Evolutionary conservation across 176 grass and related monocot genomes (phyloP).

Genomic region (Eragrostis curvula): DNA sequence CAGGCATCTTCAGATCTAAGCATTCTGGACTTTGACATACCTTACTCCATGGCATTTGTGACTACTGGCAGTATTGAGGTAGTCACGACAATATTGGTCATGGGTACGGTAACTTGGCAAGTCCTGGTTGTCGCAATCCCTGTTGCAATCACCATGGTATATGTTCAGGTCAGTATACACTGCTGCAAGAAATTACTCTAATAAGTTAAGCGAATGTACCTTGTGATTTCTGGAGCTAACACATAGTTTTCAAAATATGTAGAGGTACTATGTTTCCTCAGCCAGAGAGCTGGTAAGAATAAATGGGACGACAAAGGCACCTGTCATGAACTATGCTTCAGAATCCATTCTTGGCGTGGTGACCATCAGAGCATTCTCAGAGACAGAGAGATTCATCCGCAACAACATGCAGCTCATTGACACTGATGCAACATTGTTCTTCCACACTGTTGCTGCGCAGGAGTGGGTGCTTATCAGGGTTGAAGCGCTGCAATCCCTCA

Average conservation of each 20-base stretch:
- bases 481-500: slow-evolving; percentile 79
- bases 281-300: slow-evolving; percentile 94
- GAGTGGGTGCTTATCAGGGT: slow-evolving; percentile 98
- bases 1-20: slow-evolving; percentile 98
- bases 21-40: slow-evolving; percentile 96
- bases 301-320: slow-evolving; percentile 95
- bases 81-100: slow-evolving; percentile 50
- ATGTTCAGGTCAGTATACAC: slow-evolving; percentile 66
- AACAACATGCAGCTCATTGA: slow-evolving; percentile 80
- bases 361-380: slow-evolving; percentile 75
- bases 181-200: slow-evolving; percentile 8
- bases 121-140: slow-evolving; percentile 80
- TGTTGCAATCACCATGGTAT: slow-evolving; percentile 61
- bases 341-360: slow-evolving; percentile 79
- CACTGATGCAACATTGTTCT: slow-evolving; percentile 81
- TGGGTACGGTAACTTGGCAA: slow-evolving; percentile 85
- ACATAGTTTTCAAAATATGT: slow-evolving; percentile 32
- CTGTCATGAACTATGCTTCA: slow-evolving; percentile 87
- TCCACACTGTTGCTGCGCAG: slow-evolving; percentile 78
- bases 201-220: slow-evolving; percentile 4
- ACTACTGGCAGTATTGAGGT: slow-evolving; percentile 53
- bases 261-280: slow-evolving; percentile 86
- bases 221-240: slow-evolving; percentile 22
- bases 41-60: slow-evolving; percentile 80
- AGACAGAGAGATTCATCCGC: slow-evolving; percentile 64